phyloP scores from a whole-genome alignment of 129 eudicot genomes.

The Tagetes patula region DNA sequence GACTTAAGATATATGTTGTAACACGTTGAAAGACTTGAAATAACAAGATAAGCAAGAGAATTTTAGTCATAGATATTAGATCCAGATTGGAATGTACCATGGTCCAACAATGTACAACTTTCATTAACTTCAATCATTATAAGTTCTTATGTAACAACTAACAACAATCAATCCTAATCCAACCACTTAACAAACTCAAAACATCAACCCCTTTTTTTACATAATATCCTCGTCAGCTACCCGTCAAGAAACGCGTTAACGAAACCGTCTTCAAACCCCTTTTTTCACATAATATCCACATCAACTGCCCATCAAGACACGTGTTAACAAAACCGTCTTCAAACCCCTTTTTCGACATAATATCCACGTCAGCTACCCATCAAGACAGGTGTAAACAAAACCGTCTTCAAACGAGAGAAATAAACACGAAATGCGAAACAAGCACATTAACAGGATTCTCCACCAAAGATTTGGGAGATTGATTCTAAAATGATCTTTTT shows the following conservation, averaged over 20 bases:
- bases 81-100: neutral
- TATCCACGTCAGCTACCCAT: too few species aligned
- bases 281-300: too few species aligned
- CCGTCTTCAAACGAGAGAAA: neutral
- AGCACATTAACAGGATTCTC: conserved; percentile 16
- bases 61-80: neutral
- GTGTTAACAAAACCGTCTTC: neutral
- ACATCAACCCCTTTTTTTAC: too few species aligned
- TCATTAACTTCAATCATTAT: neutral
- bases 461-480: conserved; percentile 35
- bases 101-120: neutral
- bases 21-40: too few species aligned
- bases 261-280: neutral
- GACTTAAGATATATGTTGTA: too few species aligned
- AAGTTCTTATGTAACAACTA: neutral
- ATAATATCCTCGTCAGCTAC: too few species aligned
- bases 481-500: conserved; percentile 15
- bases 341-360: neutral
- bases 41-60: too few species aligned
- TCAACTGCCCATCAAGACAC: neutral
- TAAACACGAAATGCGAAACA: conserved; percentile 1
- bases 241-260: neutral
- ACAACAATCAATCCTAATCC: neutral
- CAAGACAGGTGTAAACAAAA: neutral
- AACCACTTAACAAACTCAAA: neutral